phyloP scores from a whole-genome alignment of 495 filamentous ascomycete species.

The Clavariopsis aquatica region DNA sequence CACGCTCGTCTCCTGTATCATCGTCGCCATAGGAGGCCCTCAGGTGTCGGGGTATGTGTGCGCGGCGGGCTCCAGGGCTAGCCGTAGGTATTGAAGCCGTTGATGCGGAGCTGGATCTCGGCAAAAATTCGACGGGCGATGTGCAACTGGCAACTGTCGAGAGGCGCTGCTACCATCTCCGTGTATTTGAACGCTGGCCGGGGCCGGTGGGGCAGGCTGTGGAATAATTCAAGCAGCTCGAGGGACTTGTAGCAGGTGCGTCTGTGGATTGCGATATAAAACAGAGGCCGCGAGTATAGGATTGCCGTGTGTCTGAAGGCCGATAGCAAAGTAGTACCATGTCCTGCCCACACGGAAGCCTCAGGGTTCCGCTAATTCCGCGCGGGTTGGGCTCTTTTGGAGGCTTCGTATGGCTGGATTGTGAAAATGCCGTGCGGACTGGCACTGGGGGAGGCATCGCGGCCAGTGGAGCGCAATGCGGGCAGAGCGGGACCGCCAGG shows the following conservation, averaged over 20 bases:
- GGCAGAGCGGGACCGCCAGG: background rate
- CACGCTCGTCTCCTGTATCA: slow-evolving; percentile 32
- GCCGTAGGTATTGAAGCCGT: slow-evolving; percentile 43
- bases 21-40: slow-evolving; percentile 37
- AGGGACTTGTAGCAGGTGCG: slow-evolving; percentile 10
- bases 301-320: slow-evolving; percentile 31
- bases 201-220: slow-evolving; percentile 25
- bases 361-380: slow-evolving; percentile 30
- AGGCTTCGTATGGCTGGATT: slow-evolving; percentile 38
- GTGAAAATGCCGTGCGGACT: slow-evolving; percentile 29
- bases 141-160: slow-evolving; percentile 34
- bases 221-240: slow-evolving; percentile 19
- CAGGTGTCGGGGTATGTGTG: slow-evolving; percentile 5
- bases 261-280: slow-evolving; percentile 24
- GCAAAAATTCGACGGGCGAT: slow-evolving; percentile 40
- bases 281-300: slow-evolving; percentile 22
- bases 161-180: slow-evolving; percentile 38
- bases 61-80: slow-evolving; percentile 17
- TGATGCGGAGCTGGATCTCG: slow-evolving; percentile 40
- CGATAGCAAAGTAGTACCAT: slow-evolving; percentile 36
- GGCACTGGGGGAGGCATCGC: slow-evolving; percentile 13
- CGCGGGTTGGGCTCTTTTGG: slow-evolving; percentile 2
- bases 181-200: slow-evolving; percentile 14
- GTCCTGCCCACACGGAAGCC: slow-evolving; percentile 21
- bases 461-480: slow-evolving; percentile 23